Base-by-base conservation (phyloP, 1,139 yeast species). In the Taphrina betulina region DNA sequence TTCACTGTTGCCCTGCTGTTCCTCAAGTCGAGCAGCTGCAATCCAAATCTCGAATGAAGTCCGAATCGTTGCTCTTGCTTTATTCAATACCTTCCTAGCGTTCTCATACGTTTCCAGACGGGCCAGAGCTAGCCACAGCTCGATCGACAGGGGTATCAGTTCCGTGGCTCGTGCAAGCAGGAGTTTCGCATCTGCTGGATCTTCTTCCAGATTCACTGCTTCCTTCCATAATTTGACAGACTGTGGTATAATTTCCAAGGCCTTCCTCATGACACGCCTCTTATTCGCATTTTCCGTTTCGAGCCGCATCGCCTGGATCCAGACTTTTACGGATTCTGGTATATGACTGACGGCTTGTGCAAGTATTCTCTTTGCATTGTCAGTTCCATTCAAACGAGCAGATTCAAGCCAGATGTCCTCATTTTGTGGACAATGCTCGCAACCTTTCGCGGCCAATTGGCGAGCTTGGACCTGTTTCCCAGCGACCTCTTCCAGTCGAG, bases 341-440 rank as follows among this genome's bases (percentile, higher is more conserved):
- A 82, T 78, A 63, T 72, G 76, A 57, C 74, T 72, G 3, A 90
- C 75, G 0, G 87, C 96, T 54, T 82, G 81, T 0, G 85, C 78
- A 3, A 82, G 82, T 19, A 89, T 74, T 1, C 74, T 68, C 64
- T 79, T 83, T 0, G 73, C 71, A 60, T 74, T 63, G 33, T 80
- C 78, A 14, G 59, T 50, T 2, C 59, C 54, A 66, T 87, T 82
- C n/a, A 90, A 69, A 43, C 88, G 75, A 8, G 92, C 74, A 65
- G 77, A 82, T 61, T 87, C 95, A 3, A 90, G 68, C 98, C 98
- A 92, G 0, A 89, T 73, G 16, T 81, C 85, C 61, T 83, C 94
- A 63, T 73, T 78, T 46, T 72, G 73, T 0, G 92, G 89, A 59
- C 90, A 80, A 50, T 72, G 73, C 5, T 72, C 74, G 66, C 96